Evolutionary conservation across 148 eudicot species (phyloP).

Genomic region (Amaranthus hypochondriacus): DNA sequence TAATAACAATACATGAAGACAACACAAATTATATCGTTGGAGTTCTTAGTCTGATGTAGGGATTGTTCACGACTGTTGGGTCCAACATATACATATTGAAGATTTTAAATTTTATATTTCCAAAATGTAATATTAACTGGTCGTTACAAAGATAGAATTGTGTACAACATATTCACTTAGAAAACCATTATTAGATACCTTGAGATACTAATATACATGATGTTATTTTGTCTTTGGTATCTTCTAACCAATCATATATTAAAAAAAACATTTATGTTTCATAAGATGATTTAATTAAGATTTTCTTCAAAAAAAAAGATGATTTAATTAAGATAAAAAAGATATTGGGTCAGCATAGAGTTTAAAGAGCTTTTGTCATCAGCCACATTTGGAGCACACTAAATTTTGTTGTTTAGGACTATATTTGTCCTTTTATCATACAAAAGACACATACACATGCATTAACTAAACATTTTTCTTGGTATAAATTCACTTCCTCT

Average conservation of each 20-base stretch:
- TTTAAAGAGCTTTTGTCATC: constrained; percentile 17
- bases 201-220: too few species aligned
- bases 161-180: too few species aligned
- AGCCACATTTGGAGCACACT: constrained; percentile 27
- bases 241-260: background rate
- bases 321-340: constrained; percentile 3
- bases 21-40: too few species aligned
- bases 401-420: constrained; percentile 13
- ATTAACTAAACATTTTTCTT: background rate
- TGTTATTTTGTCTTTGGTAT: background rate
- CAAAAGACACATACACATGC: constrained; percentile 11
- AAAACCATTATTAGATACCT: too few species aligned
- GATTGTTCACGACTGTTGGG: too few species aligned
- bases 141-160: too few species aligned
- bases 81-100: too few species aligned
- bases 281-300: background rate
- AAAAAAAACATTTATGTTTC: background rate
- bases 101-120: too few species aligned
- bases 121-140: too few species aligned
- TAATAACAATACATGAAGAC: too few species aligned
- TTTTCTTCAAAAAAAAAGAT: background rate
- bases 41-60: too few species aligned
- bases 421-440: constrained; percentile 13
- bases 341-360: constrained; percentile 12
- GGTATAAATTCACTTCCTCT: constrained; percentile 6